Conservation (phyloP, 1,284 basidiomycete species). For the Butyriboletus appendiculatus region DNA sequence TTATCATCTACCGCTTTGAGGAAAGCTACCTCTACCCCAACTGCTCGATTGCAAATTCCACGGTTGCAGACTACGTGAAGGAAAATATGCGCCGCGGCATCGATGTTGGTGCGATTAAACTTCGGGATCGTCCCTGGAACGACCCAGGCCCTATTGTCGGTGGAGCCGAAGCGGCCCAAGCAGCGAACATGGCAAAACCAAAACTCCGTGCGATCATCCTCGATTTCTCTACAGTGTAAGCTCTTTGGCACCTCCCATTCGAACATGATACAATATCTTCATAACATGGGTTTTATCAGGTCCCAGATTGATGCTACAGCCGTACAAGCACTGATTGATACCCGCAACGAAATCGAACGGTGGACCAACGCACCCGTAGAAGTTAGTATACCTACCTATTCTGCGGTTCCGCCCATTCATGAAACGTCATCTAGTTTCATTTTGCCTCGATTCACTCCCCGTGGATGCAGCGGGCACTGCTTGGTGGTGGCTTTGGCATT, state of each 20-base stretch:
- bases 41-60: conserved; percentile 75
- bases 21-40: conserved; percentile 96
- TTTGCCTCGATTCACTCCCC: conserved; percentile 89
- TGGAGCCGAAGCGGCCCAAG: conserved; percentile 47
- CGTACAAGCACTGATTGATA: conserved; percentile 89
- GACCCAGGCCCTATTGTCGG: conserved; percentile 76
- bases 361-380: conserved; percentile 84
- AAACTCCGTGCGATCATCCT: conserved; percentile 84
- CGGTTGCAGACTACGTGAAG: conserved; percentile 84
- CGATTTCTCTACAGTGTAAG: conserved; percentile 87
- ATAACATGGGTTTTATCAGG: conserved; percentile 35
- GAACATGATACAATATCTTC: background rate
- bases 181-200: conserved; percentile 62
- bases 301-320: conserved; percentile 87
- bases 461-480: conserved; percentile 90
- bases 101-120: conserved; percentile 63
- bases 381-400: conserved; percentile 41
- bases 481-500: conserved; percentile 85
- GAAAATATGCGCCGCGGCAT: conserved; percentile 73
- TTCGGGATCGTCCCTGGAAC: conserved; percentile 92
- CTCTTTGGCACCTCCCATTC: conserved; percentile 8
- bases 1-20: conserved; percentile 92
- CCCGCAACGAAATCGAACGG: conserved; percentile 82
- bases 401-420: background rate
- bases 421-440: conserved; percentile 61